These are phyloP conservation scores for Calendula officinalis DNA, from an alignment of 129 eudicot genomes.

Conservation along the genomic window DNA sequence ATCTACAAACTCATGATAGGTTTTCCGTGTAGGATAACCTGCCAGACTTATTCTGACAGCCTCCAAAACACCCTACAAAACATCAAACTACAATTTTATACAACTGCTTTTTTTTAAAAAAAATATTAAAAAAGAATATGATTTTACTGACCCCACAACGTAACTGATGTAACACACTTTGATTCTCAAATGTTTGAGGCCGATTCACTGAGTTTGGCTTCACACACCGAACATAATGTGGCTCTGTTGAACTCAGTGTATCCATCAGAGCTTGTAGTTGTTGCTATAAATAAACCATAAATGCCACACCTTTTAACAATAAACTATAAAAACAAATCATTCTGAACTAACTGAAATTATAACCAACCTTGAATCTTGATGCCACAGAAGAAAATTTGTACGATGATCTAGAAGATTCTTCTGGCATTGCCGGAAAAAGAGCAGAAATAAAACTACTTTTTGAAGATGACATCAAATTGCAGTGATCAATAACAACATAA, in stretches of 20 bases:
- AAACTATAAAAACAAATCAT: background rate
- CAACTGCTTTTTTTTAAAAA: background rate
- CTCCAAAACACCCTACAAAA: conserved; percentile 95
- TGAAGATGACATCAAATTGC: conserved; percentile 78
- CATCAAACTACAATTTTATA: conserved; percentile 19
- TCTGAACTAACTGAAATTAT: too few species aligned
- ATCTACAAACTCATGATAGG: conserved; percentile 85
- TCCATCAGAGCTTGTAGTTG: conserved; percentile 99
- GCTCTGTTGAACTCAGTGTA: conserved; percentile 91
- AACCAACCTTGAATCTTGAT: conserved; percentile 82
- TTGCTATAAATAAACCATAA: conserved; percentile 54
- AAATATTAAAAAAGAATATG: conserved; percentile 1
- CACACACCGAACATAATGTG: conserved; percentile 91
- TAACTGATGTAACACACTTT: conserved; percentile 83
- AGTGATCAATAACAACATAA: conserved; percentile 89
- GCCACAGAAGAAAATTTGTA: conserved; percentile 97
- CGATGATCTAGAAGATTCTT: conserved; percentile 87
- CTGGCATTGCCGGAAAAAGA: conserved; percentile 82
- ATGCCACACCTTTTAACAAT: background rate
- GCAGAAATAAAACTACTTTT: conserved; percentile 73
- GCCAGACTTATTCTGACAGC: conserved; percentile 96
- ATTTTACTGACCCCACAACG: conserved; percentile 94
- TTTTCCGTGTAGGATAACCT: conserved; percentile 95
- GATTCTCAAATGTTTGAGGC: conserved; percentile 81
- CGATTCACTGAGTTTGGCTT: conserved; percentile 87